Conservation (phyloP, 2,329 filamentous ascomycete genomes). For the Aspergillus pseudonomiae region DNA sequence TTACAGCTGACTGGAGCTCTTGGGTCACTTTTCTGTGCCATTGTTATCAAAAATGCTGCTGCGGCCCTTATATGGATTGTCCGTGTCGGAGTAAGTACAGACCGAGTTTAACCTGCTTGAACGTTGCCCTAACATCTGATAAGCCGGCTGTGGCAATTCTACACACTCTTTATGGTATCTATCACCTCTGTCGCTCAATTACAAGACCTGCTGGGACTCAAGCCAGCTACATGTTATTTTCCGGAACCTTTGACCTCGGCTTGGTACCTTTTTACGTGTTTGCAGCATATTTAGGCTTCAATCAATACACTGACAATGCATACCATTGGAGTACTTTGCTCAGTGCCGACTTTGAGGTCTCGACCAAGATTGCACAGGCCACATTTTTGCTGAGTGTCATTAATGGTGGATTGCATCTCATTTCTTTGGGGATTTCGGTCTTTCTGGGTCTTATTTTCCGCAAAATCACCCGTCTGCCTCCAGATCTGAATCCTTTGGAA, state of each 20-base stretch:
- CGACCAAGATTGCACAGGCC: constrained; percentile 64
- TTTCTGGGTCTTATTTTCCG: constrained; percentile 80
- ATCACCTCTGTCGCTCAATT: constrained; percentile 73
- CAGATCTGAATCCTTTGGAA: constrained; percentile 94
- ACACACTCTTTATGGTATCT: constrained; percentile 76
- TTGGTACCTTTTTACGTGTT: constrained; percentile 67
- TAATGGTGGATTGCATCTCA: constrained; percentile 68
- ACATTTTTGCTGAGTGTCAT: constrained; percentile 70
- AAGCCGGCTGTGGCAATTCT: constrained; percentile 76
- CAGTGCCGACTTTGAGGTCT: constrained; percentile 51
- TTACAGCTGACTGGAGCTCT: constrained; percentile 69
- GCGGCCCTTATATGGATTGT: constrained; percentile 72
- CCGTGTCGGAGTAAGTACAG: constrained; percentile 68
- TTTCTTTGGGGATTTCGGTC: constrained; percentile 70
- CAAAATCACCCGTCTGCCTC: constrained; percentile 78
- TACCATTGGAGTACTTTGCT: constrained; percentile 72
- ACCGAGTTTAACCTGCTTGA: background rate
- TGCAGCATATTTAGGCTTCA: constrained; percentile 57
- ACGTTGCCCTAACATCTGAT: constrained; percentile 1
- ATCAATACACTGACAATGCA: constrained; percentile 49
- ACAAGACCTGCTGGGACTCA: constrained; percentile 76
- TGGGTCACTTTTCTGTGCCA: constrained; percentile 73
- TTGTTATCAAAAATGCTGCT: constrained; percentile 73
- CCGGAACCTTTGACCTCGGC: constrained; percentile 70
- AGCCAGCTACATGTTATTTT: constrained; percentile 87